phyloP scores from a whole-genome alignment of 2,329 filamentous ascomycete species.

The Xylaria sp. region DNA sequence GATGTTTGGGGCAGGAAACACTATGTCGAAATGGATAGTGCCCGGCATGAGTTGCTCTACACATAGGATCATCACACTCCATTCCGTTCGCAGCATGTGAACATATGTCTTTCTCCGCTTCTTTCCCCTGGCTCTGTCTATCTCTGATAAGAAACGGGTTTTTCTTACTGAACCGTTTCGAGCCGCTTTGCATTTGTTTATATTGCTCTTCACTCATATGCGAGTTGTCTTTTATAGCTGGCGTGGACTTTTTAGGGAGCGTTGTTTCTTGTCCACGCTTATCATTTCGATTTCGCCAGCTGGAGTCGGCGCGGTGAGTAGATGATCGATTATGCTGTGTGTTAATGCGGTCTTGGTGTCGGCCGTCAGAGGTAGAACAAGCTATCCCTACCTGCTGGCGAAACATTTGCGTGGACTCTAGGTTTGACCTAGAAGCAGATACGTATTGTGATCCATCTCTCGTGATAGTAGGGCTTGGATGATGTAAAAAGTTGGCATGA shows the following conservation, averaged over 20 bases:
- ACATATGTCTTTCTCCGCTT: constrained; percentile 5
- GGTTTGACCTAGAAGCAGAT: constrained; percentile 17
- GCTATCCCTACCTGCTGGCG: not conserved
- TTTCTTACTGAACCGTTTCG: constrained; percentile 32
- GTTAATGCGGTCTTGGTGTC: not conserved
- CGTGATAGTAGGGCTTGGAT: constrained; percentile 32
- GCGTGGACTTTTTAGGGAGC: not conserved
- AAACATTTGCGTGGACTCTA: constrained; percentile 1
- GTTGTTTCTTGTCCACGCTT: not conserved
- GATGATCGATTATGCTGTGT: constrained; percentile 6
- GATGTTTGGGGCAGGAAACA: constrained; percentile 46
- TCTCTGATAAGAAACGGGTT: constrained; percentile 45
- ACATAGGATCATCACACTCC: constrained; percentile 46
- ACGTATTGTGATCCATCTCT: constrained; percentile 32
- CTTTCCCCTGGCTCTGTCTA: constrained; percentile 27
- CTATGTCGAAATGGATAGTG: constrained; percentile 49
- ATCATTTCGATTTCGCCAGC: constrained; percentile 10
- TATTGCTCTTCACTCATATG: constrained; percentile 4
- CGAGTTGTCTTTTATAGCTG: not conserved
- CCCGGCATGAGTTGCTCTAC: constrained; percentile 46
- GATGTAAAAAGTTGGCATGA: constrained; percentile 40
- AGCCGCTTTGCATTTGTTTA: constrained; percentile 4
- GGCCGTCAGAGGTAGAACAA: not conserved
- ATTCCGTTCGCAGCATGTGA: constrained; percentile 27
- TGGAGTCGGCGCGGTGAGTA: constrained; percentile 6